Conservation (phyloP, 257 asterid genomes). For the Jacaranda mimosifolia region DNA sequence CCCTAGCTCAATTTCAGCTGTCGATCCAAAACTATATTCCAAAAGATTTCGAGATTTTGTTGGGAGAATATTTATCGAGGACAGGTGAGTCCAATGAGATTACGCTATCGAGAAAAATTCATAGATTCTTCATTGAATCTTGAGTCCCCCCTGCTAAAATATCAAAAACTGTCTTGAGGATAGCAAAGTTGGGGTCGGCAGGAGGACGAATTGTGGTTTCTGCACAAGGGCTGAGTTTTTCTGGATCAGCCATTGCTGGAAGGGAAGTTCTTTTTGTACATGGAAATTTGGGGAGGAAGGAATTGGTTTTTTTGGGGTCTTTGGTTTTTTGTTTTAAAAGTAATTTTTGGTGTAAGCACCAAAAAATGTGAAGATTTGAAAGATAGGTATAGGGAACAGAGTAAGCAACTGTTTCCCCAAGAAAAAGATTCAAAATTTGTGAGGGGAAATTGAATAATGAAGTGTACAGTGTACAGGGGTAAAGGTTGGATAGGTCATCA, state of each 20-base stretch:
- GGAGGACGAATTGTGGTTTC: constrained; percentile 7
- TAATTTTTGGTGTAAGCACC: constrained; percentile 45
- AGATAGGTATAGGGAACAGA: constrained; percentile 66
- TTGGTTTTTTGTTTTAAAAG: constrained; percentile 28
- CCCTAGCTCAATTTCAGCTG: constrained; percentile 89
- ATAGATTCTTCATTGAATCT: constrained; percentile 48
- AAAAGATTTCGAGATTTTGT: constrained; percentile 86
- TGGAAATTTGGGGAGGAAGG: constrained; percentile 43
- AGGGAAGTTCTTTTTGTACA: constrained; percentile 56
- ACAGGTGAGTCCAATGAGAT: constrained; percentile 51
- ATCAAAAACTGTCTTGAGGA: too few relatives aligned
- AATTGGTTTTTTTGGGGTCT: constrained; percentile 46
- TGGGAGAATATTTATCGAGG: constrained; percentile 81
- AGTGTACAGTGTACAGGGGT: constrained; percentile 70
- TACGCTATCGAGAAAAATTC: neutral
- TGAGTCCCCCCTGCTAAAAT: constrained; percentile 6
- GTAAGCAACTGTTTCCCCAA: constrained; percentile 47
- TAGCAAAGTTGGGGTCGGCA: neutral
- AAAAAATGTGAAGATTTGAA: constrained; percentile 57
- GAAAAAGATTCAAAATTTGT: constrained; percentile 51
- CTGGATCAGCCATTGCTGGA: constrained; percentile 60
- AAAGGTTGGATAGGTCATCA: constrained; percentile 45
- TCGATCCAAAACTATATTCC: constrained; percentile 90
- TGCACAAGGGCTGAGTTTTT: constrained; percentile 67
- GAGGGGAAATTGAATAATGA: constrained; percentile 61